Conservation (phyloP, 495 filamentous ascomycete species). For the Aspergillus olivimuriae region DNA sequence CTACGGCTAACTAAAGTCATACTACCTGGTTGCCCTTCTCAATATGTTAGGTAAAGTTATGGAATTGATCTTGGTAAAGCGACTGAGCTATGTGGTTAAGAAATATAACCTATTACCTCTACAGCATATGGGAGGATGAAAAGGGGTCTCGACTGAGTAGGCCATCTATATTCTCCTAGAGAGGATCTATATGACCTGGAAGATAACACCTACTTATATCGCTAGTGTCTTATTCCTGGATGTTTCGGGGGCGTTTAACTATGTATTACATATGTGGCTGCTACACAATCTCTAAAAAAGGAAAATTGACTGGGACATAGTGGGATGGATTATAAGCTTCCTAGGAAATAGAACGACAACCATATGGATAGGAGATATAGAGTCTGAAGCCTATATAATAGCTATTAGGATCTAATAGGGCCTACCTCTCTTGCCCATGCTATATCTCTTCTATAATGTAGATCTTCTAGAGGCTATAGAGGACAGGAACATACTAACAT, state of each 20-base stretch:
- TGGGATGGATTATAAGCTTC: not conserved
- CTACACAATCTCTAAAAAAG: conserved; percentile 16
- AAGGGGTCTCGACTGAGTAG: conserved; percentile 12
- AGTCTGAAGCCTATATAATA: not conserved
- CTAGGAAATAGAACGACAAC: not conserved
- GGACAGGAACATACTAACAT: not conserved
- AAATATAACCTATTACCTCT: conserved; percentile 10
- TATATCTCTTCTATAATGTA: conserved; percentile 27
- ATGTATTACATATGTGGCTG: conserved; percentile 16
- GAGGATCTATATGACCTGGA: conserved; percentile 16
- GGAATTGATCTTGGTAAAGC: conserved; percentile 11
- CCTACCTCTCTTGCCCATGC: conserved; percentile 27
- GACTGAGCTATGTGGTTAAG: conserved; percentile 11
- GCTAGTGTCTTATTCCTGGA: conserved; percentile 15
- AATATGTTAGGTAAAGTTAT: conserved; percentile 23
- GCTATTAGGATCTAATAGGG: conserved; percentile 19
- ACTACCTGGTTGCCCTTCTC: conserved; percentile 20
- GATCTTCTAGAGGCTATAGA: conserved; percentile 11
- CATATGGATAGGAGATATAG: not conserved
- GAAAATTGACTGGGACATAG: not conserved
- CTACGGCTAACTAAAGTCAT: conserved; percentile 14
- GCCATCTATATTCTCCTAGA: conserved; percentile 17
- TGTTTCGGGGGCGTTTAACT: conserved; percentile 25
- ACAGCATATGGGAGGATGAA: conserved; percentile 10
- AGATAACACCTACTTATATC: not conserved